Evolutionary conservation across 495 filamentous ascomycete species (phyloP), one percentile per base, ranked within the genome.

Genomic region (Trichoderma parareesei): DNA sequence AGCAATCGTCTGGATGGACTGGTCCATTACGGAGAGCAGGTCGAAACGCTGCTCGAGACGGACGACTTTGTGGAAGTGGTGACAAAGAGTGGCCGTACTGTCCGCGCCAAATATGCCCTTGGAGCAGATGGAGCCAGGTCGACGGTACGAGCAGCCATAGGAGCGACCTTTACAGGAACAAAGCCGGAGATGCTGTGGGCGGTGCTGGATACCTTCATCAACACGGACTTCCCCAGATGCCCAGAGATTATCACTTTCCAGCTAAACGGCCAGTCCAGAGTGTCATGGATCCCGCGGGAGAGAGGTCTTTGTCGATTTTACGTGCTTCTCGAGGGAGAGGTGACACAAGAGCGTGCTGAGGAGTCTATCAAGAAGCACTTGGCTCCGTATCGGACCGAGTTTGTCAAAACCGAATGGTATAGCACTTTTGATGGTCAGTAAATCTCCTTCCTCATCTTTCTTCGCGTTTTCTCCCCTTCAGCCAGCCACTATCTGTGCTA

Each of bases 171-270:
- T 41, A 63, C 68, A 10, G 70, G 70, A 20, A 71, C 68, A 2
- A 71, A 71, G 60, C 70, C 70, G 35, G 70, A 71, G 48, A 71
- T 71, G 70, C 61, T 69, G 5, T 71, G 70, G 70, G 68, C 70
- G 6, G 70, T 71, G 1, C 68, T 71, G 14, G 70, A 71, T 41
- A 67, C 67, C 16, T 71, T 70, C 43, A 71, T 71, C 59, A 68
- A 71, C 33, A 71, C 68, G 1, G 68, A 71, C 41, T 71, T 71
- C 49, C 70, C 70, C 20, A 37, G 64, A 8, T 70, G 68, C 61
- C 59, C 68, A 5, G 70, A 71, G 55, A 71, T 71, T 57, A 71
- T 71, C 46, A 71, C 70, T 3, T 71, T 71, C 43, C 65, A 71
- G 62, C 65, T 71, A 14, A 67, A 65, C 38, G 70, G 70, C 18